Evolutionary conservation across 192 early-diverging fungal genomes (phyloP).

Genomic region (Jimgerdemannia lactiflua): DNA sequence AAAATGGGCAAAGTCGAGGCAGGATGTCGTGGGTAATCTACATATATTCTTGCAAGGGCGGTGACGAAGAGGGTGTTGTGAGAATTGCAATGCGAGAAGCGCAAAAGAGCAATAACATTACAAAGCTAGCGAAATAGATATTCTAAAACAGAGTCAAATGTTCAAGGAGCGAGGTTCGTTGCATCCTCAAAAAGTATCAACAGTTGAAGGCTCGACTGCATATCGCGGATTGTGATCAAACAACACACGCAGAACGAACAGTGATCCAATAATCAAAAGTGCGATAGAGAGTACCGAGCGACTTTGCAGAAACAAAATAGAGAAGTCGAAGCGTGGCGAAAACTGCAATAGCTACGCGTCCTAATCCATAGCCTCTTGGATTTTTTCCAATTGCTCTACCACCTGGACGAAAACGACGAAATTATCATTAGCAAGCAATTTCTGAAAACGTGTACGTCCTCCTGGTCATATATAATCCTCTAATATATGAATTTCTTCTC

Average conservation of each 20-base stretch:
- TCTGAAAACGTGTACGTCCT: neutral
- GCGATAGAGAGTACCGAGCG: too few relatives aligned
- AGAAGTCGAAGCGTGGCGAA: neutral
- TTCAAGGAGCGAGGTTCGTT: neutral
- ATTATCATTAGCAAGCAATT: neutral
- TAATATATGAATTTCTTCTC: too few relatives aligned
- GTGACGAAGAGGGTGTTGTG: neutral
- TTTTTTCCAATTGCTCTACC: neutral
- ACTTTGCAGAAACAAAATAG: too few relatives aligned
- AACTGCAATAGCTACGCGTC: neutral
- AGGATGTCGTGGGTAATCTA: neutral
- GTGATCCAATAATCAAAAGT: too few relatives aligned
- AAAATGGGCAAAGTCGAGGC: neutral
- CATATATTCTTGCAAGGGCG: neutral
- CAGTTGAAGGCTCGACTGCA: neutral
- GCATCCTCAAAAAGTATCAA: neutral
- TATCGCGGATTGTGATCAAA: neutral
- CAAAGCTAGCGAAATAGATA: neutral
- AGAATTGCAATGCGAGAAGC: neutral
- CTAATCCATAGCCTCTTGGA: neutral
- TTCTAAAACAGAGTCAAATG: neutral
- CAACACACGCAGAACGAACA: too few relatives aligned
- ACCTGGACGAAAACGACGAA: neutral
- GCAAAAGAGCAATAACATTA: neutral
- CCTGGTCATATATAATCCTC: too few relatives aligned